Evolutionary conservation across 805 yeast species (phyloP).

Genomic region (Martiniozyma abietophila): DNA sequence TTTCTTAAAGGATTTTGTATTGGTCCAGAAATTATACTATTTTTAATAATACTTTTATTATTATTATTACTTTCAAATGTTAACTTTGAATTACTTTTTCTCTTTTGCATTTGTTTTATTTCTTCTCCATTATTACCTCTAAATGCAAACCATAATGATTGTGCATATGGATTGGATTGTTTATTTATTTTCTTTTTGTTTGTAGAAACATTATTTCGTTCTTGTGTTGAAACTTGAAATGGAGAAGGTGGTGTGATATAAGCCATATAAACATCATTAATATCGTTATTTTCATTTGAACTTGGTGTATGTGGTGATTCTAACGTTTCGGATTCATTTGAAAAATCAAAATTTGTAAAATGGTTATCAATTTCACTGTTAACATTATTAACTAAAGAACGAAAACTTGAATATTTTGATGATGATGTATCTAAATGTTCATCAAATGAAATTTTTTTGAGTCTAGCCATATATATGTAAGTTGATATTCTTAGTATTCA

Average conservation of each 20-base stretch:
- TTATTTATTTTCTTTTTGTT: background rate
- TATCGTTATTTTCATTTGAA: background rate
- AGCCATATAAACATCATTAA: constrained; percentile 11
- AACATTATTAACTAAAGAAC: background rate
- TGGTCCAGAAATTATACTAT: too few species aligned
- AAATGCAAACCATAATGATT: constrained; percentile 32
- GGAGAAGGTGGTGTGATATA: constrained; percentile 14
- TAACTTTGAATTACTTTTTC: too few species aligned
- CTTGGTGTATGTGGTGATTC: background rate
- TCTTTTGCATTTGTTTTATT: constrained; percentile 18
- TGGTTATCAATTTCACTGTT: background rate
- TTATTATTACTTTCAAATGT: too few species aligned
- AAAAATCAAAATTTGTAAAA: background rate
- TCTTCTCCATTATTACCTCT: constrained; percentile 29
- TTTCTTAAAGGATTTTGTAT: too few species aligned
- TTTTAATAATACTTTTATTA: too few species aligned
- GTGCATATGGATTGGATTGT: constrained; percentile 31
- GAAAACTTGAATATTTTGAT: background rate
- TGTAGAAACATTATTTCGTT: background rate
- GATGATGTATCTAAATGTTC: constrained; percentile 1
- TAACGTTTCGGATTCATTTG: background rate
- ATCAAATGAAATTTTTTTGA: too few species aligned
- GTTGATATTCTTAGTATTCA: too few species aligned
- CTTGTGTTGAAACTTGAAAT: constrained; percentile 8
- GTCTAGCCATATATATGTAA: too few species aligned